Evolutionary conservation across 768 basidiomycete genomes (phyloP).

Genomic region (Calocera cornea): DNA sequence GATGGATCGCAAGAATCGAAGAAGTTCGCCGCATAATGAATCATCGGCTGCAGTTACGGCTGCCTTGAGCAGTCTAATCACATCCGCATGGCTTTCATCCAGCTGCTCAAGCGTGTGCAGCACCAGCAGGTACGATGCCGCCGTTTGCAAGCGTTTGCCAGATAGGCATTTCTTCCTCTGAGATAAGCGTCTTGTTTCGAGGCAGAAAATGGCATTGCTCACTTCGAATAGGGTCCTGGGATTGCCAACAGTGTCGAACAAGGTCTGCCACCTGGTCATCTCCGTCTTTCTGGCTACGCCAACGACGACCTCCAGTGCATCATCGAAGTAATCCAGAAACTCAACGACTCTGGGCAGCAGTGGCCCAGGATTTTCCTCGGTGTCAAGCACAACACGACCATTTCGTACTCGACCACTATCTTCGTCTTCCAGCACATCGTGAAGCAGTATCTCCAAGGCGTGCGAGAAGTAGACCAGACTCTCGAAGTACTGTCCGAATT

Average conservation of each 20-base stretch:
- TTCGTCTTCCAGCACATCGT: constrained; percentile 85
- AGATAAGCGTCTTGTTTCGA: neutral
- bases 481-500: constrained; percentile 76
- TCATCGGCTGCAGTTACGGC: constrained; percentile 72
- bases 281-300: constrained; percentile 95
- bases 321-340: constrained; percentile 91
- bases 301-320: constrained; percentile 81
- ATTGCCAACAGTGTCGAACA: constrained; percentile 84
- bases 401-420: constrained; percentile 20
- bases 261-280: constrained; percentile 71
- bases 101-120: constrained; percentile 86
- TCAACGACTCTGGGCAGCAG: constrained; percentile 44
- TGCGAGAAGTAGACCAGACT: constrained; percentile 86
- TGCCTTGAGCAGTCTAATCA: constrained; percentile 59
- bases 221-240: constrained; percentile 89
- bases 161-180: constrained; percentile 52
- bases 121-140: constrained; percentile 83
- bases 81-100: constrained; percentile 63
- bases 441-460: constrained; percentile 84
- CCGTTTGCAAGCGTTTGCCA: constrained; percentile 65
- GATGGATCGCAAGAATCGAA: constrained; percentile 84
- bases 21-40: constrained; percentile 80
- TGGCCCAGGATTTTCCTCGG: constrained; percentile 15
- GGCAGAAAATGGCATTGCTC: constrained; percentile 14
- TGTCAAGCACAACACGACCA: neutral